Percentiles rank a stretch among this genome's conserved stretches.
Conservation (phyloP, 2,329 filamentous ascomycete species). For the Ophiostoma angusticollis region DNA sequence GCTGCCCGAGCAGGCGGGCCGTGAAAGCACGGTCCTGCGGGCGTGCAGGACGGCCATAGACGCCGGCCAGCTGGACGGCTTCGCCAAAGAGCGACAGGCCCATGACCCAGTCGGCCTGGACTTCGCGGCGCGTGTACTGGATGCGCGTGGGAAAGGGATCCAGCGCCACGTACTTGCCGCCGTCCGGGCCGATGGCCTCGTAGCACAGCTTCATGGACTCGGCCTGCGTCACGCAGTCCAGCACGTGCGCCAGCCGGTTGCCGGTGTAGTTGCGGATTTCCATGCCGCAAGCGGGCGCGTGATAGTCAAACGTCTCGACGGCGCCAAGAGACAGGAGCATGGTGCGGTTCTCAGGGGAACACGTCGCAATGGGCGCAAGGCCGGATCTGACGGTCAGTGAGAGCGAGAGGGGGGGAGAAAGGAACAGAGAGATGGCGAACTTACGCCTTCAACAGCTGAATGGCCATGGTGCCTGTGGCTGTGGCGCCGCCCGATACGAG, state of each 20-base stretch:
- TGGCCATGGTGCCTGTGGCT: slow-evolving; percentile 24
- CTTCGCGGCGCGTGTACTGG: slow-evolving; percentile 10
- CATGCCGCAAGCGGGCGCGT: slow-evolving; percentile 11
- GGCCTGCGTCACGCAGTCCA: slow-evolving; percentile 13
- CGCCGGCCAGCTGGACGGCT: slow-evolving; percentile 9
- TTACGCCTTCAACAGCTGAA: slow-evolving; percentile 24
- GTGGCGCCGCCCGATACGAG: slow-evolving; percentile 28
- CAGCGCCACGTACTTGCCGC: slow-evolving; percentile 10
- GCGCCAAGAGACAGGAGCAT: slow-evolving; percentile 10
- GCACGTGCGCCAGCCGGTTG: slow-evolving; percentile 9
- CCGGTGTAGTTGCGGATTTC: slow-evolving; percentile 14
- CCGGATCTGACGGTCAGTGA: slow-evolving; percentile 4
- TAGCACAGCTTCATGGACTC: slow-evolving; percentile 11
- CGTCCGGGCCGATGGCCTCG: slow-evolving; percentile 9
- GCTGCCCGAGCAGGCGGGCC: slow-evolving; percentile 1
- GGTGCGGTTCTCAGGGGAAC: slow-evolving; percentile 11
- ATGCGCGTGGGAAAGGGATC: slow-evolving; percentile 10
- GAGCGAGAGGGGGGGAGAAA: background rate
- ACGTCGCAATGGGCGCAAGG: slow-evolving; percentile 8
- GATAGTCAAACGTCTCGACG: slow-evolving; percentile 14
- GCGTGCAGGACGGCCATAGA: slow-evolving; percentile 9
- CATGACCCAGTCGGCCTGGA: slow-evolving; percentile 10
- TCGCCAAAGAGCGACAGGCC: slow-evolving; percentile 8
- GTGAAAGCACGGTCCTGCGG: slow-evolving; percentile 11
- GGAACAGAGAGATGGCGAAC: background rate